Evolutionary conservation across 2,329 filamentous ascomycete genomes (phyloP).

Genomic region (Endothia cerciana): DNA sequence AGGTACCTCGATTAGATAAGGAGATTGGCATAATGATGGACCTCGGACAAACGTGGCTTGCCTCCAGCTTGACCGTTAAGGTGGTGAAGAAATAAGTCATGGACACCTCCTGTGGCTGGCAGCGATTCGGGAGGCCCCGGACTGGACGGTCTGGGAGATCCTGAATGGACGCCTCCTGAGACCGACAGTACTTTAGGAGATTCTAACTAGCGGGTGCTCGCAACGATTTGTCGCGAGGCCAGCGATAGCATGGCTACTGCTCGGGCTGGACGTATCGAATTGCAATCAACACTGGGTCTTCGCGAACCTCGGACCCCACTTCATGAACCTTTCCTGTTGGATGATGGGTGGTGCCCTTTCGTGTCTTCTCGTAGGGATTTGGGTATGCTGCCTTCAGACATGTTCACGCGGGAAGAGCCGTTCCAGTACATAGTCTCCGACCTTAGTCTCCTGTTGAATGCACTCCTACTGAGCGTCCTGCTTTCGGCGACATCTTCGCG

Average conservation of each 20-base stretch:
- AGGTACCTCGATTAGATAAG: neutral
- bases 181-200: neutral
- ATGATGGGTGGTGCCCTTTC: neutral
- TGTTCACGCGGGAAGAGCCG: too few relatives aligned
- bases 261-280: neutral
- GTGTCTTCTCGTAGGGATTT: too few relatives aligned
- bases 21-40: neutral
- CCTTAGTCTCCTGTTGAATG: too few relatives aligned
- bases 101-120: neutral
- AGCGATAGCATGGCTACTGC: slow-evolving; percentile 3
- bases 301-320: neutral
- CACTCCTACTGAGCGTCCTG: too few relatives aligned
- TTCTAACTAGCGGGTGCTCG: neutral
- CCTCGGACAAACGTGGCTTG: neutral
- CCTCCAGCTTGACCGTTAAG: neutral
- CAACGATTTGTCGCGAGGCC: neutral
- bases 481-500: too few relatives aligned
- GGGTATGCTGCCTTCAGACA: too few relatives aligned
- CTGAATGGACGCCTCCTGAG: neutral
- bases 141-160: neutral
- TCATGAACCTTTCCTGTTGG: too few relatives aligned
- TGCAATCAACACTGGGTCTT: neutral
- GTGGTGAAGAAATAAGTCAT: neutral
- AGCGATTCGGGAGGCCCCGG: neutral
- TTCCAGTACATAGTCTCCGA: too few relatives aligned